A percentile compares a stretch with the other conserved stretches of the same genome.
Conservation (phyloP, 768 basidiomycete species). For the Ramaria sp. region DNA sequence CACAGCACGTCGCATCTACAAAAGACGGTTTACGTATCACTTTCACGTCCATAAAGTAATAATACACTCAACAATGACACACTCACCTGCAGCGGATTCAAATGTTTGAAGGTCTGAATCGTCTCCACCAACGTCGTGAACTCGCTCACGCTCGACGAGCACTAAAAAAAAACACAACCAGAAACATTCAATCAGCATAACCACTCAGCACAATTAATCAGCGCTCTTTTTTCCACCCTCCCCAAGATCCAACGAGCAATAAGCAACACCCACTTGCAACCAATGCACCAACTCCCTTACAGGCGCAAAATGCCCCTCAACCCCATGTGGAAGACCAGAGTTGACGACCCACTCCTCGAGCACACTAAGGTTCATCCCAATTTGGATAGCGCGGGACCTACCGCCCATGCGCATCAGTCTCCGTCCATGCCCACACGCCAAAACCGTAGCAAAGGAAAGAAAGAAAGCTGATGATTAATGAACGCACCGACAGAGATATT, state of each 20-base stretch:
- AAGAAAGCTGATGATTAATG: neutral
- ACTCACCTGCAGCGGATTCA: conserved; percentile 85
- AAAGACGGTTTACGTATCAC: no score
- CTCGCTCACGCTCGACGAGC: conserved; percentile 76
- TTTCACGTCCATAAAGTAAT: neutral
- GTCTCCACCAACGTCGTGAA: conserved; percentile 84
- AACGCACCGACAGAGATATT: conserved; percentile 78
- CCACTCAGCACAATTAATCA: no score
- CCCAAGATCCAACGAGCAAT: neutral
- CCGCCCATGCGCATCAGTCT: no score
- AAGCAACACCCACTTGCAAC: conserved; percentile 56
- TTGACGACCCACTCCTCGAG: conserved; percentile 89
- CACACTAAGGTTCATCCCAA: conserved; percentile 72
- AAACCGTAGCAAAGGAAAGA: no score
- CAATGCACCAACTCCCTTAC: conserved; percentile 76
- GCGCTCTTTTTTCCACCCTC: neutral
- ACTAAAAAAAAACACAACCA: conserved; percentile 40
- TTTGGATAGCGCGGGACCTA: conserved; percentile 83
- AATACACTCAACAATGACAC: neutral
- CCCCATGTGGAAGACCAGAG: conserved; percentile 68
- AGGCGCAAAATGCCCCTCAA: conserved; percentile 72
- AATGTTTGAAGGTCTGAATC: conserved; percentile 72
- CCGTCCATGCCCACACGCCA: no score
- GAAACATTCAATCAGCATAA: neutral
- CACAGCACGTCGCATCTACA: conserved; percentile 93